Percentiles rank a stretch among this genome's conserved stretches.
phyloP scores from a whole-genome alignment of 768 basidiomycete genomes.

The Suillus tomentosus region DNA sequence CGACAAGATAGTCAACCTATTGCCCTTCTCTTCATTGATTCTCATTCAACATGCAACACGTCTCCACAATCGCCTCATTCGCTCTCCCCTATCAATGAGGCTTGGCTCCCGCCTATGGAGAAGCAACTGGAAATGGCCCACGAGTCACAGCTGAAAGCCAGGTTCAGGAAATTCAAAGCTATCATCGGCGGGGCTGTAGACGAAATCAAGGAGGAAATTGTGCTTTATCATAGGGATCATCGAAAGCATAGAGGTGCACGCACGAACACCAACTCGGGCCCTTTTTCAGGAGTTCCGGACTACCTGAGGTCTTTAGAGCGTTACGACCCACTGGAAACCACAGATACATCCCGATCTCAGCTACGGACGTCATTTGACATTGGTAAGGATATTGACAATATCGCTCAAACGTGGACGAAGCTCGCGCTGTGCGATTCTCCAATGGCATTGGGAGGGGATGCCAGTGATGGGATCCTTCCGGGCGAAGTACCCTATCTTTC shows the following conservation, averaged over 20 bases:
- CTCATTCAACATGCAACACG: background rate
- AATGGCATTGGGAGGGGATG: background rate
- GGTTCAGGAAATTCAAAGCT: background rate
- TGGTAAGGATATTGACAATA: background rate
- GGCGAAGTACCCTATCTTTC: slow-evolving; percentile 1
- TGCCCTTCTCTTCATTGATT: slow-evolving; percentile 2
- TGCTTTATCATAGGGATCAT: background rate
- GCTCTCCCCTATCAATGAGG: slow-evolving; percentile 4
- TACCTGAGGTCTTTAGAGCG: background rate
- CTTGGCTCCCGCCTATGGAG: slow-evolving; percentile 3
- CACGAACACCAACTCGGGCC: background rate
- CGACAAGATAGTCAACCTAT: slow-evolving; percentile 4
- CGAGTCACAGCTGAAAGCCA: background rate
- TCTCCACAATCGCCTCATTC: background rate
- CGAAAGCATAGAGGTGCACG: background rate
- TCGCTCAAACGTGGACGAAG: slow-evolving; percentile 2
- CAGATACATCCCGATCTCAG: background rate
- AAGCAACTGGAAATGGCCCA: slow-evolving; percentile 2
- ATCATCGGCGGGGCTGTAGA: slow-evolving; percentile 1
- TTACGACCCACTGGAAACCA: background rate
- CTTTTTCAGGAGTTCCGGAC: background rate
- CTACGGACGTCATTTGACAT: background rate
- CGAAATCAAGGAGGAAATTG: slow-evolving; percentile 1
- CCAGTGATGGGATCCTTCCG: too few species aligned
- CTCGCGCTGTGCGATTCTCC: slow-evolving; percentile 10